Conservation (phyloP, 257 asterid genomes). For the Misopates orontium region DNA sequence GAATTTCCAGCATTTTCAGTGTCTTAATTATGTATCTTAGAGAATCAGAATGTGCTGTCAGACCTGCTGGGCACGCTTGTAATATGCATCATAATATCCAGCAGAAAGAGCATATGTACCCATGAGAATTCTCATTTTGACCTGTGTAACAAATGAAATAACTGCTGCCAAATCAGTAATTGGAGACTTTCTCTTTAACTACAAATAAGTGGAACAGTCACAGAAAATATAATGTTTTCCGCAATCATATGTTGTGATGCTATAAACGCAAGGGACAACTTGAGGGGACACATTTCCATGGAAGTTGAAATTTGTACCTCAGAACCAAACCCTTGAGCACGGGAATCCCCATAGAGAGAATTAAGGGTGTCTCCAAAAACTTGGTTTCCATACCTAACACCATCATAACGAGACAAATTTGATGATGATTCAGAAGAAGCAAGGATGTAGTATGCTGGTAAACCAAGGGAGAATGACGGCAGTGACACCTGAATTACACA, state of each 20-base stretch:
- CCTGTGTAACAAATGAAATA: constrained; percentile 52
- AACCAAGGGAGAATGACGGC: constrained; percentile 95
- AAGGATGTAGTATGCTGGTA: constrained; percentile 94
- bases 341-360: constrained; percentile 82
- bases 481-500: constrained; percentile 62
- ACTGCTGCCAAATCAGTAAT: constrained; percentile 9
- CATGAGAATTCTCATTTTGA: constrained; percentile 92
- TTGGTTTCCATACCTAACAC: constrained; percentile 92
- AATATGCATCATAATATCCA: constrained; percentile 97
- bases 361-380: constrained; percentile 64
- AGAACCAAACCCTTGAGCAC: constrained; percentile 89
- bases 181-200: constrained; percentile 12
- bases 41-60: constrained; percentile 16
- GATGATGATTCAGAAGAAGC: constrained; percentile 96
- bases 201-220: constrained; percentile 11
- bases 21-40: constrained; percentile 11
- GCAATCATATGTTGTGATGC: not conserved
- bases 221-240: constrained; percentile 2
- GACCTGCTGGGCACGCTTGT: constrained; percentile 98
- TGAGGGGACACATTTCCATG: not conserved
- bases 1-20: not conserved
- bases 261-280: not conserved
- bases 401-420: constrained; percentile 95
- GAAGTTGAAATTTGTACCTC: constrained; percentile 55
- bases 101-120: constrained; percentile 99